These are phyloP conservation scores for Intubia oerlemansii DNA, from an alignment of 2,329 filamentous ascomycete species.

Conservation along the genomic window DNA sequence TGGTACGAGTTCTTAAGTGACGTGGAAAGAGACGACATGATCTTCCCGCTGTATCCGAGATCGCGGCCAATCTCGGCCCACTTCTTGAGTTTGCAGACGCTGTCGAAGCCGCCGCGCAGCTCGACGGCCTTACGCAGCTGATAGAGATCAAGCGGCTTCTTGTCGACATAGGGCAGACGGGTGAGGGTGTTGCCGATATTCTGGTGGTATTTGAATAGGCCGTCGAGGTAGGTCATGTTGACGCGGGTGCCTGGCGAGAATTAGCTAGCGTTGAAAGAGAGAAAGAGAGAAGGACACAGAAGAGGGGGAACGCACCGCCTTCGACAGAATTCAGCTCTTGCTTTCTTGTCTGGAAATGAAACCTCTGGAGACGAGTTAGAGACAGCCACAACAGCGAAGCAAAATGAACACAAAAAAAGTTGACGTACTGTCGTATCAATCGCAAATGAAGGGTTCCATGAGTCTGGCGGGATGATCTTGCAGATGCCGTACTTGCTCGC, in stretches of 20 bases:
- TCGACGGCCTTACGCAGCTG: conserved; percentile 94
- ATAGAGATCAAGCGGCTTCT: conserved; percentile 87
- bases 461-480: conserved; percentile 85
- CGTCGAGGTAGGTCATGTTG: conserved; percentile 89
- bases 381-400: background rate
- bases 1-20: conserved; percentile 97
- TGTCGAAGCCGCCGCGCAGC: conserved; percentile 81
- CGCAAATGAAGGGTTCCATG: conserved; percentile 86
- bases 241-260: conserved; percentile 58
- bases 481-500: conserved; percentile 77
- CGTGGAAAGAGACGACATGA: conserved; percentile 96
- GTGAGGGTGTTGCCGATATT: conserved; percentile 89
- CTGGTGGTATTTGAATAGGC: conserved; percentile 88
- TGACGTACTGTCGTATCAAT: conserved; percentile 79
- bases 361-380: conserved; percentile 36
- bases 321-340: conserved; percentile 96
- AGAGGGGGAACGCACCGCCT: conserved; percentile 48
- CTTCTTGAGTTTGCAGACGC: conserved; percentile 93
- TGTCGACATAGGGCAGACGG: conserved; percentile 89
- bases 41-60: conserved; percentile 94
- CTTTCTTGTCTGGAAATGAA: conserved; percentile 89
- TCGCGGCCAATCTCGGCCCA: conserved; percentile 98
- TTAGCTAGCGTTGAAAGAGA: conserved; percentile 6
- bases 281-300: background rate
- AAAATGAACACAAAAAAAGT: too few relatives aligned